Evolutionary conservation across 352 stramenopile genomes (phyloP).

Genomic region (Pythium vanterpoolii): DNA sequence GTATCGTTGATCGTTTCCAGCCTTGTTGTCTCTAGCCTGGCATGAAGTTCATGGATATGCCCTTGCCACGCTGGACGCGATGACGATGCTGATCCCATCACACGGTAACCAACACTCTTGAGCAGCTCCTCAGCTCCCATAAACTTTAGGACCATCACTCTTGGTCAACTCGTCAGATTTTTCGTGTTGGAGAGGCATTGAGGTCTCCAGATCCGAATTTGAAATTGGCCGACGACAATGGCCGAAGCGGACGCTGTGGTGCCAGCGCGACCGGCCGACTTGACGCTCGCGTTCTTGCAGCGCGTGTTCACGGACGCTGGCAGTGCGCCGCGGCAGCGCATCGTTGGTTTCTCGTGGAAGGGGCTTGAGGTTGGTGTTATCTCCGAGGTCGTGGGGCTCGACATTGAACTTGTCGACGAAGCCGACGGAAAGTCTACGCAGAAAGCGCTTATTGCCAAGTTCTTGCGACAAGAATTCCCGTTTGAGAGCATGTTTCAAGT

Average conservation of each 20-base stretch:
- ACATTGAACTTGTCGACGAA: slow-evolving; percentile 5
- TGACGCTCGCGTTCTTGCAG: slow-evolving; percentile 61
- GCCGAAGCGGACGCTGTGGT: background rate
- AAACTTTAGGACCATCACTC: background rate
- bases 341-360: slow-evolving; percentile 53
- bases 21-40: background rate
- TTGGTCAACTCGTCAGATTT: background rate
- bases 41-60: too few species aligned
- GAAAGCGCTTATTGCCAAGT: slow-evolving; percentile 65
- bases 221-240: background rate
- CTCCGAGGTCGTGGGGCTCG: slow-evolving; percentile 63
- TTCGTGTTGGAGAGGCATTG: background rate
- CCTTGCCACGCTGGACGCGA: background rate
- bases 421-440: slow-evolving; percentile 4
- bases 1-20: too few species aligned
- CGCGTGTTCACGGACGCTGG: slow-evolving; percentile 17
- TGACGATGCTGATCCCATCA: background rate
- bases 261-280: slow-evolving; percentile 18
- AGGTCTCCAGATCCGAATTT: background rate
- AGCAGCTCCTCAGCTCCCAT: background rate
- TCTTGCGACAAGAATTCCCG: slow-evolving; percentile 70
- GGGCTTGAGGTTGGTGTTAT: slow-evolving; percentile 77
- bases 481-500: slow-evolving; percentile 81
- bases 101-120: too few species aligned
- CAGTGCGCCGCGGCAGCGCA: slow-evolving; percentile 16